Percentiles rank a stretch among this genome's conserved stretches.
Evolutionary conservation across 2,329 filamentous ascomycete species (phyloP).

Genomic region (Bipolaris sorokiniana): DNA sequence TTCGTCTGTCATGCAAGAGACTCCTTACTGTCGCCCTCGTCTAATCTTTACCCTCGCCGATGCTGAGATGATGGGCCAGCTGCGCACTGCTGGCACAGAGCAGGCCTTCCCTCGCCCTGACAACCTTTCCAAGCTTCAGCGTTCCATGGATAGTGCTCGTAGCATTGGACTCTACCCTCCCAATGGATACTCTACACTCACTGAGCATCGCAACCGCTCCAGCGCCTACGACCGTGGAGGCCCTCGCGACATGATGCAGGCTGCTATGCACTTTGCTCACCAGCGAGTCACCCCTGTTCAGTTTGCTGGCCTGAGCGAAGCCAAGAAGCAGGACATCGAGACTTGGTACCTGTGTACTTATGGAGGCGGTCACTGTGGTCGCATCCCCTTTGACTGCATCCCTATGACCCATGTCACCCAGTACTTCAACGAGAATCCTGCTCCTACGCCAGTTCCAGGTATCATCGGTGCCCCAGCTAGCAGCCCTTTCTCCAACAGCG

Average conservation of each 20-base stretch:
- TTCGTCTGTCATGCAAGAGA: slow-evolving; percentile 92
- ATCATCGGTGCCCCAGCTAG: slow-evolving; percentile 30
- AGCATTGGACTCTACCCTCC: slow-evolving; percentile 87
- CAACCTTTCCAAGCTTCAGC: slow-evolving; percentile 85
- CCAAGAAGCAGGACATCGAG: slow-evolving; percentile 34
- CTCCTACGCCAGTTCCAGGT: slow-evolving; percentile 20
- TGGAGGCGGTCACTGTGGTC: slow-evolving; percentile 27
- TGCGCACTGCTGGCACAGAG: slow-evolving; percentile 68
- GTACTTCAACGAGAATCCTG: slow-evolving; percentile 25
- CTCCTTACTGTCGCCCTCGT: slow-evolving; percentile 80
- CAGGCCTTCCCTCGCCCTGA: slow-evolving; percentile 78
- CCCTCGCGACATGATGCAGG: slow-evolving; percentile 47
- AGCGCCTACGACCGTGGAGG: slow-evolving; percentile 86
- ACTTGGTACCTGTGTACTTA: slow-evolving; percentile 28
- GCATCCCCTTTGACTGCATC: slow-evolving; percentile 38
- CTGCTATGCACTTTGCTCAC: slow-evolving; percentile 25
- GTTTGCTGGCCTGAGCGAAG: slow-evolving; percentile 21
- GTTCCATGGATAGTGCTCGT: slow-evolving; percentile 85
- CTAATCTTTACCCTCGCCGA: slow-evolving; percentile 59
- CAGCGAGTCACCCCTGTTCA: slow-evolving; percentile 22
- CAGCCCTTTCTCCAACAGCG: slow-evolving; percentile 4
- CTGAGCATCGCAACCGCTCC: slow-evolving; percentile 76
- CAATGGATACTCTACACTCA: slow-evolving; percentile 72
- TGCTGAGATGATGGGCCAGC: slow-evolving; percentile 48
- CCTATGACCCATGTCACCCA: slow-evolving; percentile 30